phyloP scores from a whole-genome alignment of 441 rosid species.

The Jatropha multifida region DNA sequence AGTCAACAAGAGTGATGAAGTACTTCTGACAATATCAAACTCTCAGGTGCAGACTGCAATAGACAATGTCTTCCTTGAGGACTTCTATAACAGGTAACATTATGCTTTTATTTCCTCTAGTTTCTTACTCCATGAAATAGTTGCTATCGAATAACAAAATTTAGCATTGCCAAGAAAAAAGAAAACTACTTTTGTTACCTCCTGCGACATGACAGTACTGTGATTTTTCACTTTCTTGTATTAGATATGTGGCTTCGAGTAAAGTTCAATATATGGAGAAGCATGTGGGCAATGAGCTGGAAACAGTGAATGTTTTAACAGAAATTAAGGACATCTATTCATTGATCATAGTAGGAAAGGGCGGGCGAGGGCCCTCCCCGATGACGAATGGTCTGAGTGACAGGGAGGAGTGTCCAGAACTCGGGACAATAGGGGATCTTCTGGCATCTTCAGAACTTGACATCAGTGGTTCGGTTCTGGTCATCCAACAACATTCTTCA shows the following conservation, averaged over 20 bases:
- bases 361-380: conserved; percentile 43
- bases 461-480: conserved; percentile 55
- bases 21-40: conserved; percentile 43
- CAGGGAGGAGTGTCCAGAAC: conserved; percentile 85
- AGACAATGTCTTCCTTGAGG: conserved; percentile 51
- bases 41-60: conserved; percentile 38
- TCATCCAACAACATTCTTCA: conserved; percentile 60
- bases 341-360: conserved; percentile 67
- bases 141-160: no score
- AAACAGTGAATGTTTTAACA: conserved; percentile 45
- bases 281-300: conserved; percentile 43
- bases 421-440: conserved; percentile 72
- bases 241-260: conserved; percentile 58
- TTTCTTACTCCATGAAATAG: no score
- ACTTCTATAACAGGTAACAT: conserved; percentile 50
- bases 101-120: not conserved
- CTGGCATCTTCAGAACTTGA: conserved; percentile 66
- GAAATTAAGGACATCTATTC: conserved; percentile 58
- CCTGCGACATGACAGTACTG: not conserved
- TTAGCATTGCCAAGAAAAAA: not conserved
- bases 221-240: not conserved
- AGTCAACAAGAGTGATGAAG: conserved; percentile 33
- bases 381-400: conserved; percentile 67
- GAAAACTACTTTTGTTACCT: not conserved
- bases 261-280: conserved; percentile 58